Base-by-base conservation (phyloP, 768 basidiomycete genomes). In the Amanita pseudoporphyria region DNA sequence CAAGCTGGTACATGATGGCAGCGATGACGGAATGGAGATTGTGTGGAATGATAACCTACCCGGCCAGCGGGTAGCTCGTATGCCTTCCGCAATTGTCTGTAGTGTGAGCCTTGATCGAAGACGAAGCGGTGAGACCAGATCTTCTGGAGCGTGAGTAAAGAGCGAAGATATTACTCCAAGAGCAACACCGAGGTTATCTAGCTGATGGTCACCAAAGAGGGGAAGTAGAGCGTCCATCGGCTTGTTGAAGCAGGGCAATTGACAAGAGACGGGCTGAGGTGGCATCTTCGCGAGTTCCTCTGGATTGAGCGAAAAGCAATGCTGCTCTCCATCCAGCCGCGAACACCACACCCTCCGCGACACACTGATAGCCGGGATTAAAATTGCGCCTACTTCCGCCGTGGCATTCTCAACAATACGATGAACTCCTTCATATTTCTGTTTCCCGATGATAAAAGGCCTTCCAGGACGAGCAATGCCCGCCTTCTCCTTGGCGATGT, bases 401-500 rank as follows among this genome's bases (percentile, higher is more conserved):
- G 77, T 77, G 2, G 68, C 71, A 7, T 38, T 52, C 33, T 36
- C 32, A 18, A 45, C 44, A 4, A 31, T 9, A 0, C 57, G 54
- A 35, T 68, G 69, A 19, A 84, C 81, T 24, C 71, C 69, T 0
- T 62, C 47, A 56, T 84, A 66, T 26, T 59, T 70, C 59, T 92
- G 90, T 7, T 65, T 65, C 0, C 84, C 88, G 0, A 93, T 53
- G 13, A 94, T 65, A 54, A 89, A 79, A 1, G 81, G 76, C 51
- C 68, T 71, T 5, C 76, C 78, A 9, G 55, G 58, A 47, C 88
- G 73, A 13, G 82, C 81, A 44, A 98, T 96, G 1, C 78, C 80
- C 0, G 85, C 81, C 62, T 99, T 99, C 61, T 95, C 87, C 37
- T 61, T 67, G 0, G 93, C 78, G 48, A 98, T 98, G 24, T 71